Percentiles rank a stretch among this genome's conserved stretches.
These are phyloP conservation scores for Pseudogymnoascus sp. DNA, from an alignment of 2,329 filamentous ascomycete genomes.

Conservation along the genomic window DNA sequence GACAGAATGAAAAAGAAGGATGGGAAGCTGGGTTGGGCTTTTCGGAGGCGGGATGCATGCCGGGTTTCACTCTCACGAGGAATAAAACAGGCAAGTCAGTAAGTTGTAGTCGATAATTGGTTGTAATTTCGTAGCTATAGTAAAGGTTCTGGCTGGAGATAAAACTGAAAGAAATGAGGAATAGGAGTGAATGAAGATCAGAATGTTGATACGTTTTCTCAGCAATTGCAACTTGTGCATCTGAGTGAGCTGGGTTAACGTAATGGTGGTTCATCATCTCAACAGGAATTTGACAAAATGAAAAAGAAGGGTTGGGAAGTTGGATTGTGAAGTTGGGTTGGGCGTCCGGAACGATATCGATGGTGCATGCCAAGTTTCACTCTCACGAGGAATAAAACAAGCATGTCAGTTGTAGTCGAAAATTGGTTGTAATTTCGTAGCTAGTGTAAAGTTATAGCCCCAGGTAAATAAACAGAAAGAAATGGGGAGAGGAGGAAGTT, in stretches of 20 bases:
- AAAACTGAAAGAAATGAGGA: neutral
- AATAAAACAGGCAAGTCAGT: neutral
- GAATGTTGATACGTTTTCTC: conserved; percentile 13
- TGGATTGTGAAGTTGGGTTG: neutral
- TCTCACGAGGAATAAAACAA: neutral
- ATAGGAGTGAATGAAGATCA: neutral
- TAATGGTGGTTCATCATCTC: conserved; percentile 13
- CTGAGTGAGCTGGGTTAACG: conserved; percentile 14
- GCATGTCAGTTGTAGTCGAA: neutral
- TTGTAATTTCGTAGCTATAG: neutral
- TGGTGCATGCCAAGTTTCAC: neutral
- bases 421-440: neutral
- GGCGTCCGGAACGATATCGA: neutral
- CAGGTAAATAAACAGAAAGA: conserved; percentile 2
- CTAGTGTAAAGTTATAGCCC: neutral
- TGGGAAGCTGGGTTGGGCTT: neutral
- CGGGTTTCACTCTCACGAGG: neutral
- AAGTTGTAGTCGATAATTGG: neutral
- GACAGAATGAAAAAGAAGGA: neutral
- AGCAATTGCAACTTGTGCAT: conserved; percentile 11
- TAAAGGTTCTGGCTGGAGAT: neutral
- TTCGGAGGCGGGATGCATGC: neutral
- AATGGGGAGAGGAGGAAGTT: neutral
- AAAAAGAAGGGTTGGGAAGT: neutral
- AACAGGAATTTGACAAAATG: conserved; percentile 2